These are phyloP conservation scores for Penicillium maclennaniae DNA, from an alignment of 495 filamentous ascomycete genomes.

Conservation along the genomic window DNA sequence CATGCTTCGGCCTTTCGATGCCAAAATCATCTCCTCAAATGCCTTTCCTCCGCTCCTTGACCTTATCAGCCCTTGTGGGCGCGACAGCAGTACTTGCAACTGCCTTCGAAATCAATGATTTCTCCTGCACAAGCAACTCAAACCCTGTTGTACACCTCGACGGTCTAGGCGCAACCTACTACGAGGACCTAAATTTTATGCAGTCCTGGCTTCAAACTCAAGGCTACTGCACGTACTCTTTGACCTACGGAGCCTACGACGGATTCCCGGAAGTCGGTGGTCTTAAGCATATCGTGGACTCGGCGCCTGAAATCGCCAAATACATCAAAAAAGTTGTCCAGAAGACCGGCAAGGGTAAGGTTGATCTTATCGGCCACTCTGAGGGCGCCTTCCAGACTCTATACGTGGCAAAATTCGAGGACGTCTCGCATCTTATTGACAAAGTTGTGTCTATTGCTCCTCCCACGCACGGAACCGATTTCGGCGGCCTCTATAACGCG, in stretches of 20 bases:
- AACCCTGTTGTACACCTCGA: conserved; percentile 52
- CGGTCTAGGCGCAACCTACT: conserved; percentile 48
- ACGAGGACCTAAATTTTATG: conserved; percentile 51
- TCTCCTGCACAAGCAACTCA: conserved; percentile 32
- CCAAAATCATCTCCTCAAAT: no score
- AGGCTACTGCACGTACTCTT: conserved; percentile 51
- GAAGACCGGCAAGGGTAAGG: conserved; percentile 40
- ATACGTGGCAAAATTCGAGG: conserved; percentile 51
- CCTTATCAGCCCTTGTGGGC: conserved; percentile 14
- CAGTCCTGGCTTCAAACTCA: conserved; percentile 47
- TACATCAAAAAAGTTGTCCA: conserved; percentile 45
- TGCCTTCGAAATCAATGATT: conserved; percentile 33
- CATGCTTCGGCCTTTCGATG: no score
- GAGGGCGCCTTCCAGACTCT: conserved; percentile 51
- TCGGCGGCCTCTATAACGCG: conserved; percentile 44
- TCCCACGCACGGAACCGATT: conserved; percentile 47
- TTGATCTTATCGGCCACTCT: conserved; percentile 53
- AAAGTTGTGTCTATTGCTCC: conserved; percentile 48
- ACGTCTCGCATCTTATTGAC: conserved; percentile 39
- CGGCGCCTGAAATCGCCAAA: conserved; percentile 45
- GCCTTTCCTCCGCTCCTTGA: conserved; percentile 16
- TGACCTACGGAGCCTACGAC: conserved; percentile 50
- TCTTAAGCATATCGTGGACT: conserved; percentile 39
- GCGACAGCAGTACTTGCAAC: conserved; percentile 18
- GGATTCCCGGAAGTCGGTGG: conserved; percentile 47